A percentile compares a stretch with the other conserved stretches of the same genome.
Conservation (phyloP, 2,329 filamentous ascomycete genomes). For the Phoma sp. region DNA sequence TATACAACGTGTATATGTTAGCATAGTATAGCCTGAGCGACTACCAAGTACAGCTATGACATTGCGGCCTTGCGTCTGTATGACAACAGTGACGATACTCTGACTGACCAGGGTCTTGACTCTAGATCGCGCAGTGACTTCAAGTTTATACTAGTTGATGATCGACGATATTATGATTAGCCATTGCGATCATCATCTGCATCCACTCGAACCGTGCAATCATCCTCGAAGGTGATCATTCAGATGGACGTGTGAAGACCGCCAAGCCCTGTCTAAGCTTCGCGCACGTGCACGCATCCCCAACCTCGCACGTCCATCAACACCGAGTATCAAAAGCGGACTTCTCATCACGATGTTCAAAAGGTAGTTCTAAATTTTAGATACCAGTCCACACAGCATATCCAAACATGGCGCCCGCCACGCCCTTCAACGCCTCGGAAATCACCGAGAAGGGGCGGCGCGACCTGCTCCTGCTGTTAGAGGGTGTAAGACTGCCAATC, state of each 20-base stretch:
- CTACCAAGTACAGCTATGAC: too few relatives aligned
- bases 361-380: not conserved
- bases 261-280: slow-evolving; percentile 15
- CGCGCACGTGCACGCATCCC: slow-evolving; percentile 17
- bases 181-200: too few relatives aligned
- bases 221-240: too few relatives aligned
- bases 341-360: slow-evolving; percentile 6
- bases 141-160: too few relatives aligned
- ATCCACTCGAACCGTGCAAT: too few relatives aligned
- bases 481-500: slow-evolving; percentile 77
- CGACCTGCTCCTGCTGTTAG: slow-evolving; percentile 87
- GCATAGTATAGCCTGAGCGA: slow-evolving; percentile 2
- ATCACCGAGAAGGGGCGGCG: slow-evolving; percentile 84
- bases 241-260: not conserved
- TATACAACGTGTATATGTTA: not conserved
- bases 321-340: not conserved
- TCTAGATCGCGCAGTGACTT: too few relatives aligned
- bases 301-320: slow-evolving; percentile 15
- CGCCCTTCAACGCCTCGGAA: slow-evolving; percentile 75
- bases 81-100: too few relatives aligned
- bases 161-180: too few relatives aligned
- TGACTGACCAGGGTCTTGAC: too few relatives aligned
- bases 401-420: slow-evolving; percentile 69
- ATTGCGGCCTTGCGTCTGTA: too few relatives aligned
- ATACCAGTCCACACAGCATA: not conserved